Evolutionary conservation across 805 yeast genomes (phyloP).

Genomic region (Nakazawaea siamensis): DNA sequence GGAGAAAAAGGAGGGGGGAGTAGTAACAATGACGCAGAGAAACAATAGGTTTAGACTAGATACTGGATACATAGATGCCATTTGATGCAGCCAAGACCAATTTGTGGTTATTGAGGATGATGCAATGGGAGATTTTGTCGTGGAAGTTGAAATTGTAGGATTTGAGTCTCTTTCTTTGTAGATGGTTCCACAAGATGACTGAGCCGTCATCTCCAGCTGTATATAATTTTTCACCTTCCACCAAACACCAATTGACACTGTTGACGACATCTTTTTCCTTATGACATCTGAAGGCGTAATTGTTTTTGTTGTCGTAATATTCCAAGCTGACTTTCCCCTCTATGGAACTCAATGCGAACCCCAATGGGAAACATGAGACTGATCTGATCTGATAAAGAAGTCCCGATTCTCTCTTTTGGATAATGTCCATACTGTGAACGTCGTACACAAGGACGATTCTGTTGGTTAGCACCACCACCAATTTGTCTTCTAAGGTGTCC

Average conservation of each 20-base stretch:
- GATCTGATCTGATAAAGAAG: constrained; percentile 58
- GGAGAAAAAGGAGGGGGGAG: too few species aligned
- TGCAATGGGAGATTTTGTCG: too few species aligned
- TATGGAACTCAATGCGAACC: constrained; percentile 63
- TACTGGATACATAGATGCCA: too few species aligned
- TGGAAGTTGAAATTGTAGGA: too few species aligned
- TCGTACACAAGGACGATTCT: constrained; percentile 54
- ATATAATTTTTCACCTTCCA: neutral
- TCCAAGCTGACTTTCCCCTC: constrained; percentile 81
- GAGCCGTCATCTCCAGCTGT: constrained; percentile 7
- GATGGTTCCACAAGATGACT: constrained; percentile 2
- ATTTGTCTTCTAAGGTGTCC: constrained; percentile 38
- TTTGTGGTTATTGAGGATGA: too few species aligned
- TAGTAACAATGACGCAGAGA: too few species aligned
- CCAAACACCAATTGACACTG: constrained; percentile 8
- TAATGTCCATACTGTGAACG: constrained; percentile 30
- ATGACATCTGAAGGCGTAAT: constrained; percentile 82
- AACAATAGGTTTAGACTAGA: too few species aligned
- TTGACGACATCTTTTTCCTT: constrained; percentile 21
- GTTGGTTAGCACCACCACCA: constrained; percentile 48
- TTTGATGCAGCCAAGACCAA: too few species aligned
- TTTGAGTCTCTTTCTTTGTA: neutral
- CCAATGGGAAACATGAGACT: constrained; percentile 43
- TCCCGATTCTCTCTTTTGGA: constrained; percentile 49
- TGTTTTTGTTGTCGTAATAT: constrained; percentile 42